phyloP scores from a whole-genome alignment of 257 asterid species.

The Primulina eburnea region DNA sequence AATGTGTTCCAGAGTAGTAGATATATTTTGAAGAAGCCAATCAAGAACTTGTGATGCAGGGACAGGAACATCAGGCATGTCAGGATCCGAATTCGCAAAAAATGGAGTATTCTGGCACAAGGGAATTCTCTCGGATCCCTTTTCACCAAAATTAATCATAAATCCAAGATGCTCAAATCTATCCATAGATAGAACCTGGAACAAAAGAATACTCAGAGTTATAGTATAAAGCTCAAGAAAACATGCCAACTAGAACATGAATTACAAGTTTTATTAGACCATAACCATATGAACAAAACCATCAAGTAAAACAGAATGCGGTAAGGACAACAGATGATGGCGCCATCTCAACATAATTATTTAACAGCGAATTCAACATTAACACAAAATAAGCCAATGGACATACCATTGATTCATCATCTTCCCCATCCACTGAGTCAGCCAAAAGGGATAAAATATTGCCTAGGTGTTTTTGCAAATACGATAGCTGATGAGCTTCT shows the following conservation, averaged over 20 bases:
- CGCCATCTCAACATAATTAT: constrained; percentile 7
- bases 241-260: constrained; percentile 4
- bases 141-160: constrained; percentile 76
- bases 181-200: constrained; percentile 80
- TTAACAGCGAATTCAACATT: constrained; percentile 7
- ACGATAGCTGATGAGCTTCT: constrained; percentile 95
- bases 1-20: constrained; percentile 69
- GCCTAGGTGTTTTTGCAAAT: constrained; percentile 83
- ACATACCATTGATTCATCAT: constrained; percentile 78
- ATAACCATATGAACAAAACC: not conserved
- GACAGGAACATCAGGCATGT: constrained; percentile 96
- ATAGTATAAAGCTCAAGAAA: constrained; percentile 19
- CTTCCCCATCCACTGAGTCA: constrained; percentile 71
- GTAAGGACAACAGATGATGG: not conserved
- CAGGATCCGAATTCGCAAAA: constrained; percentile 92
- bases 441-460: constrained; percentile 90
- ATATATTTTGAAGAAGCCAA: constrained; percentile 79
- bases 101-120: constrained; percentile 84
- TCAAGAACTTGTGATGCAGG: constrained; percentile 84
- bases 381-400: constrained; percentile 12
- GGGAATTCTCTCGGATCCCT: constrained; percentile 60
- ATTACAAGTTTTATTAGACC: not conserved
- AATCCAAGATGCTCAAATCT: constrained; percentile 79
- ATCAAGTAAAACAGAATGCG: constrained; percentile 5
- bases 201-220: constrained; percentile 25